phyloP scores from a whole-genome alignment of 805 yeast species.

The Barnettozyma populi region DNA sequence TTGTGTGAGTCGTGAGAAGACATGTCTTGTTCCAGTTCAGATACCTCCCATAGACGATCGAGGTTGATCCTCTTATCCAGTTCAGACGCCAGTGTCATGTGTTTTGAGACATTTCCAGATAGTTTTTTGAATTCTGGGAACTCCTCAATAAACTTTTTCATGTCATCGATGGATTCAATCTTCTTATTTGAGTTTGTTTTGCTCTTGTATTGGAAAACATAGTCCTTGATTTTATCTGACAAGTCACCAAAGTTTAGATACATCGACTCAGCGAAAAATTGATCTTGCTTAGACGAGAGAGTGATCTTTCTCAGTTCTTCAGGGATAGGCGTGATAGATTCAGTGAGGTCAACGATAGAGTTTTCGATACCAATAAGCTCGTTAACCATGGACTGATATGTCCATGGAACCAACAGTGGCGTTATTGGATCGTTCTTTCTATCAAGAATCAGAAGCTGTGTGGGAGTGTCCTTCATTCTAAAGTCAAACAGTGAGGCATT shows the following conservation, averaged over 20 bases:
- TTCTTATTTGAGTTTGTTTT: constrained; percentile 72
- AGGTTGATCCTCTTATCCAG: constrained; percentile 67
- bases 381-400: constrained; percentile 96
- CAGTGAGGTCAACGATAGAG: constrained; percentile 68
- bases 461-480: constrained; percentile 57
- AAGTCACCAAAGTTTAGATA: constrained; percentile 91
- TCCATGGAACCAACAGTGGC: constrained; percentile 92
- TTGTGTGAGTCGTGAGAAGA: constrained; percentile 59
- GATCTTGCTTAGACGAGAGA: constrained; percentile 63
- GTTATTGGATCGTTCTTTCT: constrained; percentile 89
- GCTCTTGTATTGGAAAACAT: constrained; percentile 74
- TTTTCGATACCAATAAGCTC: constrained; percentile 80
- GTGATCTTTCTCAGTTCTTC: constrained; percentile 61
- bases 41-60: constrained; percentile 70
- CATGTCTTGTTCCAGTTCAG: constrained; percentile 85
- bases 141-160: constrained; percentile 85
- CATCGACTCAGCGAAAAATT: constrained; percentile 76
- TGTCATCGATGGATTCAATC: constrained; percentile 76
- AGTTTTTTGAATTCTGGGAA: constrained; percentile 91
- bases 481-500: constrained; percentile 64
- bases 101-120: constrained; percentile 85
- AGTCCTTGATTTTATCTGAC: constrained; percentile 79
- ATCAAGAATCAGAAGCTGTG: constrained; percentile 71
- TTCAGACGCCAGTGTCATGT: constrained; percentile 85
- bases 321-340: constrained; percentile 44